phyloP scores from a whole-genome alignment of 257 asterid species.

The Nicotiana sylvestris region DNA sequence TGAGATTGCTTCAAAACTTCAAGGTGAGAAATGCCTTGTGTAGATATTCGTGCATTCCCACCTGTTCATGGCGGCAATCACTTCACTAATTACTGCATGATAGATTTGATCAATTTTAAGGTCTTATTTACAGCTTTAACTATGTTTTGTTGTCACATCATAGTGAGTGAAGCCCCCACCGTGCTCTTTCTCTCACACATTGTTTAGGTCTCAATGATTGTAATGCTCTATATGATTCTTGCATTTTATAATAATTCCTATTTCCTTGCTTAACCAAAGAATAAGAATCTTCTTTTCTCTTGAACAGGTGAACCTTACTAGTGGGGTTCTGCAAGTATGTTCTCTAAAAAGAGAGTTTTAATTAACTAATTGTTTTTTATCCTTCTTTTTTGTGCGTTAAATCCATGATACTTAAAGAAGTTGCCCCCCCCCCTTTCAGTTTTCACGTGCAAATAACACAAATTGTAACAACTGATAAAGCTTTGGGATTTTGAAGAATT shows the following conservation, averaged over 20 bases:
- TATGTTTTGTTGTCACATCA: not conserved
- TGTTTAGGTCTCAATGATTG: not conserved
- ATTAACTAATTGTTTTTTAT: not conserved
- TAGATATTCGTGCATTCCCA: not conserved
- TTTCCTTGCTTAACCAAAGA: not conserved
- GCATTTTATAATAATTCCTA: conserved; percentile 1
- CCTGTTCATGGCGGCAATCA: not conserved
- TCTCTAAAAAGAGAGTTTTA: not conserved
- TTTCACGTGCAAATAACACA: not conserved
- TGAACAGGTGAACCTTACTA: not conserved
- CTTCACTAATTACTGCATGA: not conserved
- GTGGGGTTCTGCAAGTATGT: not conserved
- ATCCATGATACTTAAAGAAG: not conserved
- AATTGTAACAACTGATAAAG: not conserved
- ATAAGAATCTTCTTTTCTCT: not conserved
- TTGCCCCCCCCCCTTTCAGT: not conserved
- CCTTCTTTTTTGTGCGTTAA: not conserved
- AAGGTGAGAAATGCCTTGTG: conserved; percentile 37
- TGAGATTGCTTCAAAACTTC: conserved; percentile 74
- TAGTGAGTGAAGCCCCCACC: not conserved
- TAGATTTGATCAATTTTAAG: not conserved
- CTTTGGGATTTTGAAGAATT: not conserved
- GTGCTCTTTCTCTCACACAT: not conserved
- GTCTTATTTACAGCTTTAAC: not conserved
- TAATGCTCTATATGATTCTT: not conserved